These are phyloP conservation scores for Suhomyces sp. DNA, from an alignment of 805 yeast genomes.

Conservation along the genomic window DNA sequence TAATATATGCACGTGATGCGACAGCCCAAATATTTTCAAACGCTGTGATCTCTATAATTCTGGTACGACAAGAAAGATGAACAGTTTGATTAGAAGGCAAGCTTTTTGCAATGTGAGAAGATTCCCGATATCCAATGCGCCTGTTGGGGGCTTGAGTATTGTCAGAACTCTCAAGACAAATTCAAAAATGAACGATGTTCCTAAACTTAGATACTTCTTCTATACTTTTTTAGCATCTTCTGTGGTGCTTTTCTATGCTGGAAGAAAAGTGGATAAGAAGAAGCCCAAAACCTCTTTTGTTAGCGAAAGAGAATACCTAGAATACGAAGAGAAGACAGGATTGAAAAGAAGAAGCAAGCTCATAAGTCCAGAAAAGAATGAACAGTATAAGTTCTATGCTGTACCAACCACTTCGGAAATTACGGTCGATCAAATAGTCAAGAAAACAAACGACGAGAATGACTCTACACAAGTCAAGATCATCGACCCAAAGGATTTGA, in stretches of 20 bases:
- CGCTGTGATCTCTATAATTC: not conserved
- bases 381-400: conserved; percentile 41
- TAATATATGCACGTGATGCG: not conserved
- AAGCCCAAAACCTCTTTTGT: conserved; percentile 36
- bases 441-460: conserved; percentile 7
- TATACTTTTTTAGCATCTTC: conserved; percentile 34
- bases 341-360: conserved; percentile 49
- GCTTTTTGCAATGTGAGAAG: not conserved
- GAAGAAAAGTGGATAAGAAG: conserved; percentile 26
- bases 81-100: not conserved
- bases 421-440: conserved; percentile 18
- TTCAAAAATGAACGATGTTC: conserved; percentile 13
- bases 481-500: conserved; percentile 50
- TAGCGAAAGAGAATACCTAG: conserved; percentile 48
- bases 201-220: conserved; percentile 35
- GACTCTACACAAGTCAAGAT: conserved; percentile 29
- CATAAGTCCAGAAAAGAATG: conserved; percentile 34
- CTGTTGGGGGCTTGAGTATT: not conserved
- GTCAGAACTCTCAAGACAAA: conserved; percentile 1
- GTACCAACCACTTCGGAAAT: conserved; percentile 30
- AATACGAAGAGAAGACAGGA: conserved; percentile 48
- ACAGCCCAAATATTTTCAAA: not conserved
- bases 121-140: not conserved
- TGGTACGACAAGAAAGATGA: not conserved
- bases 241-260: conserved; percentile 30